Percentiles rank a stretch among this genome's conserved stretches.
Conservation (phyloP, 768 basidiomycete species). For the Pleurotus giganteus region DNA sequence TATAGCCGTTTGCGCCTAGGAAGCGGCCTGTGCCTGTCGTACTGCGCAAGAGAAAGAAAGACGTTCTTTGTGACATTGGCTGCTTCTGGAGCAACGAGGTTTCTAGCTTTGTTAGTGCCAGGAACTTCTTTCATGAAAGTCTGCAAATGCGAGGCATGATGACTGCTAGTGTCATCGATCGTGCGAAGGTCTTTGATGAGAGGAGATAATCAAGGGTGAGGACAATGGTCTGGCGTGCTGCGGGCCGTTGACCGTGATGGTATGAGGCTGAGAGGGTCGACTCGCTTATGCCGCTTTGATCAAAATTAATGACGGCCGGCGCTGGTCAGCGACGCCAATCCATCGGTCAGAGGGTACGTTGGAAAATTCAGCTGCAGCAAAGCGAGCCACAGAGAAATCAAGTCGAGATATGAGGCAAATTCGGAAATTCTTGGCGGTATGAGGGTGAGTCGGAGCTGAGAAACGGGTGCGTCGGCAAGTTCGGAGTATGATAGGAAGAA, state of each 20-base stretch:
- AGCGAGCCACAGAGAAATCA: not conserved
- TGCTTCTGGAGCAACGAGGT: not conserved
- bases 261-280: not conserved
- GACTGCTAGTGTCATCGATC: constrained; percentile 6
- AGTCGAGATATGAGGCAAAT: not conserved
- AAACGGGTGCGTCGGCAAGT: not conserved
- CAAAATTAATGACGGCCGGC: not conserved
- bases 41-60: no score
- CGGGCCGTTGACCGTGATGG: constrained; percentile 1
- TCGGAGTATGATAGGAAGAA: not conserved
- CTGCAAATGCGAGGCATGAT: not conserved
- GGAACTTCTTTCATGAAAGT: constrained; percentile 3
- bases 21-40: no score
- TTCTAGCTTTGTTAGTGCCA: constrained; percentile 2
- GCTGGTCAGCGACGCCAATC: not conserved
- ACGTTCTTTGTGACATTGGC: no score
- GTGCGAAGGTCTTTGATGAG: constrained; percentile 4
- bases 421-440: not conserved
- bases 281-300: not conserved
- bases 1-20: no score
- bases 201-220: constrained; percentile 7
- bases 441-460: not conserved
- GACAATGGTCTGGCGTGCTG: not conserved
- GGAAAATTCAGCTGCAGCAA: not conserved
- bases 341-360: not conserved